Percentiles rank a stretch among this genome's conserved stretches.
phyloP scores from a whole-genome alignment of 805 yeast genomes.

The Candida yuanshanica region DNA sequence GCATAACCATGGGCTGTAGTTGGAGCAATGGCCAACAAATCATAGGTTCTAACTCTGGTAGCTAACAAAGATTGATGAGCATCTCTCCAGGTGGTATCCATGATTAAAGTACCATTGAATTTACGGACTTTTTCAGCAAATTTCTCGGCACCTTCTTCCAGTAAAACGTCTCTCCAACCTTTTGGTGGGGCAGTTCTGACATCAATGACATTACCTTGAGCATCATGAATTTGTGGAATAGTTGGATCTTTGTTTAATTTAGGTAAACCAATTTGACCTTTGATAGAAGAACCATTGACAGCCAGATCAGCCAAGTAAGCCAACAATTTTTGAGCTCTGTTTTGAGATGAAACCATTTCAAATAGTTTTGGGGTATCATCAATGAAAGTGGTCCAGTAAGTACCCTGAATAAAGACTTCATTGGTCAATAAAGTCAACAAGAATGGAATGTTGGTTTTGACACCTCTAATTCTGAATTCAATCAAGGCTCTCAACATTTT shows the following conservation, averaged over 20 bases:
- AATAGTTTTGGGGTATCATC: constrained; percentile 96
- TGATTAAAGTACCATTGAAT: constrained; percentile 81
- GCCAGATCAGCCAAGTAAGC: constrained; percentile 89
- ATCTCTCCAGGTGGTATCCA: constrained; percentile 99
- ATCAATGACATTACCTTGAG: constrained; percentile 54
- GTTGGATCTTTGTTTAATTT: constrained; percentile 71
- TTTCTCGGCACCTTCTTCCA: constrained; percentile 80
- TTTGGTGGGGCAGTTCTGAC: constrained; percentile 49
- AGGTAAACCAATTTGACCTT: constrained; percentile 93
- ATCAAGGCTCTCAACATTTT: constrained; percentile 96
- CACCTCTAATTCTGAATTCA: constrained; percentile 98
- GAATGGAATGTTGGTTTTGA: constrained; percentile 97
- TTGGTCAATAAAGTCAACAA: constrained; percentile 85
- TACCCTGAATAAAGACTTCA: constrained; percentile 77
- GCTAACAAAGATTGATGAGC: constrained; percentile 98
- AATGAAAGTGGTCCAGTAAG: constrained; percentile 97
- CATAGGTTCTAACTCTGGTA: constrained; percentile 94
- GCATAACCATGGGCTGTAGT: constrained; percentile 86
- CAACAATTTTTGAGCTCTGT: constrained; percentile 92
- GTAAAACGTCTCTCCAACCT: constrained; percentile 90
- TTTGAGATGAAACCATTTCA: constrained; percentile 90
- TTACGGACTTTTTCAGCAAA: constrained; percentile 86
- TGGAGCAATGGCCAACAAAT: constrained; percentile 85
- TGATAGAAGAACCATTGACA: constrained; percentile 93
- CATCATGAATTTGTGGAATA: constrained; percentile 66